Evolutionary conservation across 129 eudicot species (phyloP).

Genomic region (Saposhnikovia divaricata): DNA sequence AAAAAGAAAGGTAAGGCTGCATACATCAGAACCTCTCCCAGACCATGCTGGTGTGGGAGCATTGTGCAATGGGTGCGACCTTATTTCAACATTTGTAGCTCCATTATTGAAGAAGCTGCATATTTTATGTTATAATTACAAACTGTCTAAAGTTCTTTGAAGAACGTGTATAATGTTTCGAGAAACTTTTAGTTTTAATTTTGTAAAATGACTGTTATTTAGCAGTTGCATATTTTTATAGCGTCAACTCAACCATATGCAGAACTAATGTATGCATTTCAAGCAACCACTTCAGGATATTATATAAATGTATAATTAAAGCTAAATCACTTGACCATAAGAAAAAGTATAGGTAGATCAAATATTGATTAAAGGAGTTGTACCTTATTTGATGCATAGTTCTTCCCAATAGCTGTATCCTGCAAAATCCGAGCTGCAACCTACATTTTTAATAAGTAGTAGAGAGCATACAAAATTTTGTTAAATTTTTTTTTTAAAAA

Average conservation of each 20-base stretch:
- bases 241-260: neutral
- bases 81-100: too few species aligned
- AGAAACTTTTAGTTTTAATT: too few species aligned
- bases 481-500: neutral
- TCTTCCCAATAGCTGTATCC: slow-evolving; percentile 80
- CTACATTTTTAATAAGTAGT: slow-evolving; percentile 29
- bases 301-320: neutral
- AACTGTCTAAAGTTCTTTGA: neutral
- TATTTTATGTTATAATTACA: too few species aligned
- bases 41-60: neutral
- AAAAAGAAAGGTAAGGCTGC: neutral
- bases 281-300: neutral
- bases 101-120: too few species aligned
- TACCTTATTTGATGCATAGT: slow-evolving; percentile 78
- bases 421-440: slow-evolving; percentile 89
- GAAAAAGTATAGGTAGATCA: neutral
- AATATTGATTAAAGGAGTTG: neutral
- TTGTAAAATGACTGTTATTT: neutral
- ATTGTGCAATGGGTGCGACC: neutral
- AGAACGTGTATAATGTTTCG: neutral
- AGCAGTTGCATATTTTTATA: neutral
- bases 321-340: neutral
- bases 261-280: neutral
- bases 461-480: neutral
- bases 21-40: neutral